Percentiles rank a stretch among this genome's conserved stretches.
phyloP scores from a whole-genome alignment of 305 asterid genomes.

The Fraxinus sp. region DNA sequence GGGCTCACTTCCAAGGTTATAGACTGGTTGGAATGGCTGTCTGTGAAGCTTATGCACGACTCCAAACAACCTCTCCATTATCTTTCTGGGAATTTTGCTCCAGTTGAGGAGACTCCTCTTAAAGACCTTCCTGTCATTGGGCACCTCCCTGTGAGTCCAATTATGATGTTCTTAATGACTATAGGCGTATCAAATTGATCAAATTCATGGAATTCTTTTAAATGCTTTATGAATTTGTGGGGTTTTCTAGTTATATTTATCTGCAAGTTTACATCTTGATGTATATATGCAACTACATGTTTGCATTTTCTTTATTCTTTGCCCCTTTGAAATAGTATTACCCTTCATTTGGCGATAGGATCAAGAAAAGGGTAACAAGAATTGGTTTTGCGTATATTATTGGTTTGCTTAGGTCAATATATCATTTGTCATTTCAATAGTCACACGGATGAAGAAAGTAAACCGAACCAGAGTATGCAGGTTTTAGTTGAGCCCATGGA shows the following conservation, averaged over 20 bases:
- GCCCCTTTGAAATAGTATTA: neutral
- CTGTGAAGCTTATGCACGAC: slow-evolving; percentile 67
- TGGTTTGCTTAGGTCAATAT: neutral
- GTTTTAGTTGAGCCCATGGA: neutral
- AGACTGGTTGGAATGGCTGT: slow-evolving; percentile 68
- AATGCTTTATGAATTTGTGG: neutral
- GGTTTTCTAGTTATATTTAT: neutral
- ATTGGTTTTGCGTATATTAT: neutral
- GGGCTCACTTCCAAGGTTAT: slow-evolving; percentile 64
- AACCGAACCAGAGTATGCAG: neutral
- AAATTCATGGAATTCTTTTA: neutral
- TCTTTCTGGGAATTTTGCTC: slow-evolving; percentile 67
- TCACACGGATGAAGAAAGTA: neutral
- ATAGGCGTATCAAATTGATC: neutral
- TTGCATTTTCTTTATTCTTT: neutral
- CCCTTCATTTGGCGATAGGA: neutral
- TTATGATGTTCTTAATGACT: neutral
- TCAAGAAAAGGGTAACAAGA: neutral
- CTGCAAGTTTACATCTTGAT: neutral
- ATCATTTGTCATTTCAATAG: neutral
- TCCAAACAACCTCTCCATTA: slow-evolving; percentile 57
- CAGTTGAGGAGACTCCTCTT: slow-evolving; percentile 71
- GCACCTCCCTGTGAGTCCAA: slow-evolving; percentile 58
- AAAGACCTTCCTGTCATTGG: slow-evolving; percentile 65
- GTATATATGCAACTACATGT: neutral